A percentile compares a stretch with the other conserved stretches of the same genome.
Conservation (phyloP, 768 basidiomycete genomes). For the Holtermannia corniformis region DNA sequence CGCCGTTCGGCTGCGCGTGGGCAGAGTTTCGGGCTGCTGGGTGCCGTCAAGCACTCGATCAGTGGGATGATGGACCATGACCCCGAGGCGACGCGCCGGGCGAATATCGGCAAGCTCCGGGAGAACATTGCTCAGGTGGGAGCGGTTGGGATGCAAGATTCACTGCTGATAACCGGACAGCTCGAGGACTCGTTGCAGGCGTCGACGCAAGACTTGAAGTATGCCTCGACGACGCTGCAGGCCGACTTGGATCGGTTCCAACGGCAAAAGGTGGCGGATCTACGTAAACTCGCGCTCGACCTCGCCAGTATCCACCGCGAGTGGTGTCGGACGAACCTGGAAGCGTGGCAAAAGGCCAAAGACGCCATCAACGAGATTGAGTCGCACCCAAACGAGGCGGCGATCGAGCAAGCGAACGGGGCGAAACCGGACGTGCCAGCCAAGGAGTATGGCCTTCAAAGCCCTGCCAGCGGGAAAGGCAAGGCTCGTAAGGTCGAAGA, state of each 20-base stretch:
- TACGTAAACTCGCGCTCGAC: constrained; percentile 84
- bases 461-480: constrained; percentile 14
- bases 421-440: not conserved
- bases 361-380: constrained; percentile 83
- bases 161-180: constrained; percentile 44
- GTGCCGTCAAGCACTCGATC: constrained; percentile 84
- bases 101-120: constrained; percentile 83
- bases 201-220: constrained; percentile 87
- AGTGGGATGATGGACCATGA: constrained; percentile 99
- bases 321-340: constrained; percentile 97
- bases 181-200: constrained; percentile 91
- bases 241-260: constrained; percentile 97
- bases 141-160: constrained; percentile 2
- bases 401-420: not conserved
- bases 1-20: constrained; percentile 4
- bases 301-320: constrained; percentile 86
- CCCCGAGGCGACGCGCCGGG: constrained; percentile 88
- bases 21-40: constrained; percentile 63
- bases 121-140: constrained; percentile 88
- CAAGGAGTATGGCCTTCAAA: not conserved
- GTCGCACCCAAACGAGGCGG: constrained; percentile 66
- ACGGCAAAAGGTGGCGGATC: constrained; percentile 93
- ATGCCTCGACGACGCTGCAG: constrained; percentile 91
- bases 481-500: constrained; percentile 1
- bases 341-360: constrained; percentile 95